A percentile compares a stretch with the other conserved stretches of the same genome.
phyloP scores from a whole-genome alignment of 352 stramenopile species.

The Pythium brachiatum region DNA sequence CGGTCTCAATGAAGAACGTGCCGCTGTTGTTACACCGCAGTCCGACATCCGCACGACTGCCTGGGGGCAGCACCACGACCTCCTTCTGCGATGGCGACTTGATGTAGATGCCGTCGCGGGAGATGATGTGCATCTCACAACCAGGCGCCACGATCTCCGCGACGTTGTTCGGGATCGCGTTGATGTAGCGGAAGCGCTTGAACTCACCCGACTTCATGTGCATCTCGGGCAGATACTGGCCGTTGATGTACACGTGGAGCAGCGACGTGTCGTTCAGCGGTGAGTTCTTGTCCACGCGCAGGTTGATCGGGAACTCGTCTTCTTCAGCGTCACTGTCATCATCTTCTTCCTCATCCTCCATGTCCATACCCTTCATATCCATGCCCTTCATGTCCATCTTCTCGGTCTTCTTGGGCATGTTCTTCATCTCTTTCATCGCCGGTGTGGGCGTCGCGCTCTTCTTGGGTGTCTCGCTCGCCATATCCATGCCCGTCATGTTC shows the following conservation, averaged over 20 bases:
- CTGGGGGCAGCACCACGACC: constrained; percentile 63
- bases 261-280: constrained; percentile 73
- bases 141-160: constrained; percentile 56
- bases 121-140: constrained; percentile 58
- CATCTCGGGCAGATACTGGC: constrained; percentile 61
- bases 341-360: constrained; percentile 20
- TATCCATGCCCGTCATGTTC: constrained; percentile 25
- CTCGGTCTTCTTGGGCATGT: not conserved
- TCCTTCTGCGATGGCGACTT: constrained; percentile 35
- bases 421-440: constrained; percentile 4
- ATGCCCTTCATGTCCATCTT: constrained; percentile 18
- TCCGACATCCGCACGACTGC: constrained; percentile 60
- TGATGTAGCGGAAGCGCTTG: constrained; percentile 70
- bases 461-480: constrained; percentile 1
- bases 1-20: constrained; percentile 65
- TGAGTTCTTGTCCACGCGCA: constrained; percentile 40
- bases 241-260: constrained; percentile 71
- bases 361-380: constrained; percentile 17
- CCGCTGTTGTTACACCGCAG: constrained; percentile 46
- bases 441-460: not conserved
- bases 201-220: constrained; percentile 48
- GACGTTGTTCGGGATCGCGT: constrained; percentile 83
- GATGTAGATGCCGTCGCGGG: constrained; percentile 73
- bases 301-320: constrained; percentile 38
- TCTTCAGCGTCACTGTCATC: constrained; percentile 20